Conservation (phyloP, 139 green algal species). For the Diplosphaera chodatii region DNA sequence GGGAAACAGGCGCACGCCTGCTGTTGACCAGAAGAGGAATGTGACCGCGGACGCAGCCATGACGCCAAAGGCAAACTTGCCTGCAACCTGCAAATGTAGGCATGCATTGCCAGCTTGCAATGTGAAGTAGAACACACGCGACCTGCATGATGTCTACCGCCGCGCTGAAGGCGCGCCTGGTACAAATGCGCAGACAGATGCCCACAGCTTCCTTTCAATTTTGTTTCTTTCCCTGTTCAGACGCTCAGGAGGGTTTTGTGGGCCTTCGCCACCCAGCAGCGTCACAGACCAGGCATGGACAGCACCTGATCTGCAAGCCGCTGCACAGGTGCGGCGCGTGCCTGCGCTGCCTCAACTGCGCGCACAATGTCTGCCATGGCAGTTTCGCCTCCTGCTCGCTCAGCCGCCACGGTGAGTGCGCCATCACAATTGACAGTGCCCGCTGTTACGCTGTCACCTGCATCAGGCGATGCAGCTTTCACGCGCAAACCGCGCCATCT, state of each 20-base stretch:
- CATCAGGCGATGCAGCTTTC: no score
- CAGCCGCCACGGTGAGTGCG: slow-evolving; percentile 48
- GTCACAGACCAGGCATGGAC: no score
- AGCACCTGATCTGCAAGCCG: slow-evolving; percentile 70
- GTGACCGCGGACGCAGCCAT: slow-evolving; percentile 70
- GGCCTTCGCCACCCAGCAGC: no score
- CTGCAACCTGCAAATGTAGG: slow-evolving; percentile 33
- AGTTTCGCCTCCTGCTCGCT: slow-evolving; percentile 63
- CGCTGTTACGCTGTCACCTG: slow-evolving; percentile 67
- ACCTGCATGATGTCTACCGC: no score
- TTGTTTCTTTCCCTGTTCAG: no score
- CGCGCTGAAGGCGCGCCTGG: no score
- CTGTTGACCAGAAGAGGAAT: slow-evolving; percentile 68
- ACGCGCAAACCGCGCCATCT: no score
- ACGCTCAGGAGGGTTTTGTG: no score
- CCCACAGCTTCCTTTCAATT: no score
- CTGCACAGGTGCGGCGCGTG: slow-evolving; percentile 75
- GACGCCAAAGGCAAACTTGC: slow-evolving; percentile 76
- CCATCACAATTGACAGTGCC: slow-evolving; percentile 84
- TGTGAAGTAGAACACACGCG: no score
- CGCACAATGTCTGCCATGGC: slow-evolving; percentile 80
- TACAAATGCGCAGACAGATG: no score
- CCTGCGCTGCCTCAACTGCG: slow-evolving; percentile 71
- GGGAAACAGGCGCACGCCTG: slow-evolving; percentile 61
- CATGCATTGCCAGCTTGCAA: no score